Evolutionary conservation across 23 red algal species (phyloP), one percentile per base, ranked within the genome.

Genomic region (Gracilaria gracilis): DNA sequence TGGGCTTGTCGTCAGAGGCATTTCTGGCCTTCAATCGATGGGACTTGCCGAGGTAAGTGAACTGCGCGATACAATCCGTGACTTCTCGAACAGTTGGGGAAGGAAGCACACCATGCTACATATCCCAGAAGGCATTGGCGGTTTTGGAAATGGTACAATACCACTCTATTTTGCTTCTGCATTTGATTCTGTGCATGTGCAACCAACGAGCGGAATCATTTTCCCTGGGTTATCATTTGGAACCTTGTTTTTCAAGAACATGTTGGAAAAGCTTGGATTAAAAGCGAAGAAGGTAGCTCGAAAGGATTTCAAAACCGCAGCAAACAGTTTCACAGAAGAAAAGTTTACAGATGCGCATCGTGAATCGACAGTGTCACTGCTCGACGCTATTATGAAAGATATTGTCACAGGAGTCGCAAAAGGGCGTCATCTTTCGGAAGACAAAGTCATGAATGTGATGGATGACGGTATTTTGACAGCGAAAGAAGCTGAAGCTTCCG

Each of bases 281-380:
- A 82, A 86, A 80, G 58, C 83, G 16, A 86, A 87, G 33, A 91
- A 91, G 47, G 88, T 96, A 7, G 82, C 82, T 50, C 82, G 94
- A 51, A 91, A 91, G 28, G 86, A 96, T 38, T 96, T 87, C 37
- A 96, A 96, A 54, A 96, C 85, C 29, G 94, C 94, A 5, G 94
- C 88, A 28, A 96, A 96, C 64, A 48, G 20, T 35, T 80, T 92
- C 42, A 96, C 94, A 6, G 86, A 96, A 81, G 88, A 78, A 0
- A 90, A 85, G 37, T 96, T 91, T 46, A 96, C 94, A 35, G 82
- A 91, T 48, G 75, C 86, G 28, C 94, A 96, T 69, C 78, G 88
- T 0, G 94, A 96, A 48, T 79, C 79, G 0, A 75, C 76, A 8
- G 54, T 85, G 31, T 81, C 94, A 44, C 57, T 96, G 62, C 62